Evolutionary conservation across 352 stramenopile species (phyloP).

Genomic region (Globisporangium solare): DNA sequence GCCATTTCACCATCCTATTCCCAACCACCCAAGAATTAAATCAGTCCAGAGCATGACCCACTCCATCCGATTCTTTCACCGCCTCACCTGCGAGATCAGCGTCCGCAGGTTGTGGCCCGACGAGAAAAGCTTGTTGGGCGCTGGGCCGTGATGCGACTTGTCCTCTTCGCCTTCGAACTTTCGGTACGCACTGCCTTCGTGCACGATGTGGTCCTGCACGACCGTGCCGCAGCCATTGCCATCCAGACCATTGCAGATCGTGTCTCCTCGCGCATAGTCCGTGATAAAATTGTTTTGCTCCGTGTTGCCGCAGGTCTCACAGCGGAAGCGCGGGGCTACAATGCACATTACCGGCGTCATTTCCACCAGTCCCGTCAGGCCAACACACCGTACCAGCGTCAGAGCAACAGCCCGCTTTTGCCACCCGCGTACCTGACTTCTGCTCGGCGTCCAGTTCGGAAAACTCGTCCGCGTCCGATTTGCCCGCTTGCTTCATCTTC

Average conservation of each 20-base stretch:
- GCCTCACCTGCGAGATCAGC: constrained; percentile 84
- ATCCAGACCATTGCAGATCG: constrained; percentile 83
- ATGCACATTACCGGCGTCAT: constrained; percentile 6
- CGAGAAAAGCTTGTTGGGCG: constrained; percentile 93
- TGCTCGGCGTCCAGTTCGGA: constrained; percentile 81
- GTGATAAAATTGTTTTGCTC: constrained; percentile 90
- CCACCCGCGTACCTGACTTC: constrained; percentile 53
- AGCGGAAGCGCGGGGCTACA: constrained; percentile 72
- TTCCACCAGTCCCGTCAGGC: too few relatives aligned
- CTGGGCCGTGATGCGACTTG: constrained; percentile 94
- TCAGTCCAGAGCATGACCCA: constrained; percentile 10
- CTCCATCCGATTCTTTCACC: background rate
- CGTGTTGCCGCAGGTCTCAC: constrained; percentile 84
- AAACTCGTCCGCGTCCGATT: constrained; percentile 87
- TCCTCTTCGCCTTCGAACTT: constrained; percentile 98
- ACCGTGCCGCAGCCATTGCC: constrained; percentile 91
- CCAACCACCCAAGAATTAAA: constrained; percentile 5
- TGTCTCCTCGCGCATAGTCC: constrained; percentile 84
- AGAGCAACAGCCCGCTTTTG: background rate
- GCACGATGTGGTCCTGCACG: constrained; percentile 93
- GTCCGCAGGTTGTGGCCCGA: constrained; percentile 95
- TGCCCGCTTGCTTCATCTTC: constrained; percentile 87
- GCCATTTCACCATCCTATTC: constrained; percentile 85
- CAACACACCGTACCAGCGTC: too few relatives aligned
- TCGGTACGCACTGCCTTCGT: constrained; percentile 93